Percentiles rank a stretch among this genome's conserved stretches.
phyloP scores from a whole-genome alignment of 2,329 filamentous ascomycete genomes.

The Gyromitra esculenta region DNA sequence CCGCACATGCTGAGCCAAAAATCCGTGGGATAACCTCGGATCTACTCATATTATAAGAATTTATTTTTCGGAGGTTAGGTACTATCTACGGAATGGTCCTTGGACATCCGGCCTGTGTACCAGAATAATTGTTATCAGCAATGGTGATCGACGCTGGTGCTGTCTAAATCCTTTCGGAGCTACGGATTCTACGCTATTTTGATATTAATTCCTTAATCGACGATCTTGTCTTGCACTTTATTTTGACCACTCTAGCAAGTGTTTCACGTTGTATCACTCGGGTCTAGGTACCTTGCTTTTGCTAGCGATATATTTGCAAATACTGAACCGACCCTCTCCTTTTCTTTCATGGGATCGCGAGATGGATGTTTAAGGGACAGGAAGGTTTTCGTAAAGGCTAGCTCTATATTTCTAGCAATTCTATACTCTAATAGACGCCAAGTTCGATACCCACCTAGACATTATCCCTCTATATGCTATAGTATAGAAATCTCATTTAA shows the following conservation, averaged over 20 bases:
- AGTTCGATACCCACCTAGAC: too few species aligned
- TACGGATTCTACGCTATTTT: background rate
- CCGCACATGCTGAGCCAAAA: background rate
- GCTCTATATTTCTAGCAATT: too few species aligned
- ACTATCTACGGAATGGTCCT: too few species aligned
- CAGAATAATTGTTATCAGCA: background rate
- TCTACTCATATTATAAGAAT: background rate
- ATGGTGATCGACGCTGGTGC: background rate
- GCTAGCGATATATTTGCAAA: background rate
- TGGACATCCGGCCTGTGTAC: background rate
- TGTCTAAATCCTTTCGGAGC: background rate
- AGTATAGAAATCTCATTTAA: background rate
- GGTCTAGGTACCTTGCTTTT: background rate
- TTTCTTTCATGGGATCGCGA: background rate
- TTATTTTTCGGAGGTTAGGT: background rate
- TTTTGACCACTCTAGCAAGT: background rate
- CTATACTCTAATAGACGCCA: too few species aligned
- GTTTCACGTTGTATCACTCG: background rate
- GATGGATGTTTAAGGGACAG: background rate
- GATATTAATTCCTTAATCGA: background rate
- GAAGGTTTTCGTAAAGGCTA: too few species aligned
- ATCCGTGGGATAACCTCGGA: background rate
- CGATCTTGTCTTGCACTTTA: constrained; percentile 3
- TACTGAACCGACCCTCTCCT: background rate
- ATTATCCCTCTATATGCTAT: background rate